Conservation (phyloP, 2,329 filamentous ascomycete species). For the Aureobasidium subglaciale region DNA sequence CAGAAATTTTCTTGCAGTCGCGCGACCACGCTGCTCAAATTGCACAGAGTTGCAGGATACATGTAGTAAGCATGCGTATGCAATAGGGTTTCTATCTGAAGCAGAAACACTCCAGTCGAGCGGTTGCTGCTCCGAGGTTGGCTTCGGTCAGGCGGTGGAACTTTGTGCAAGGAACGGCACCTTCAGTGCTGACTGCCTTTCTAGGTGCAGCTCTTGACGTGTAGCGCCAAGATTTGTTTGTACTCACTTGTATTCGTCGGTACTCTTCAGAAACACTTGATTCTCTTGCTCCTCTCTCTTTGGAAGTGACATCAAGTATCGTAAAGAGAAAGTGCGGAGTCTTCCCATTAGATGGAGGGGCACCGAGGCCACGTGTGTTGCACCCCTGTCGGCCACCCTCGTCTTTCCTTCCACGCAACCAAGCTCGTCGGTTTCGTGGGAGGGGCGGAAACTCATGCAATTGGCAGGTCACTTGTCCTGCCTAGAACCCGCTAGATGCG, state of each 20-base stretch:
- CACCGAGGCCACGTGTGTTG: not conserved
- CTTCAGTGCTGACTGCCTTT: slow-evolving; percentile 8
- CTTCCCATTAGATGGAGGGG: not conserved
- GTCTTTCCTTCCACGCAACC: not conserved
- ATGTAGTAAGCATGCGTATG: not conserved
- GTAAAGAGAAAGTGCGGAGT: no score
- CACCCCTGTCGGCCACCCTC: not conserved
- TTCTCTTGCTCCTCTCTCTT: no score
- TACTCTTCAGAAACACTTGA: no score
- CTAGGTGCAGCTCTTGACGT: not conserved
- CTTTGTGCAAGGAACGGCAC: slow-evolving; percentile 1
- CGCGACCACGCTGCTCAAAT: not conserved
- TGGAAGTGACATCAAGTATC: no score
- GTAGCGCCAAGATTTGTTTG: no score
- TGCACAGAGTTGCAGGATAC: not conserved
- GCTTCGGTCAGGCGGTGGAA: not conserved
- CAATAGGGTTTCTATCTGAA: not conserved
- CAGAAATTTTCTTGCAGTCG: not conserved
- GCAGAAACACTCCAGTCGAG: not conserved
- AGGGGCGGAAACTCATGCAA: not conserved
- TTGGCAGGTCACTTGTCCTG: not conserved
- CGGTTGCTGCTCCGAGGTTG: not conserved
- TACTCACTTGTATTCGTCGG: no score
- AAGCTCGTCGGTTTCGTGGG: not conserved
- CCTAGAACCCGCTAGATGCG: not conserved